Evolutionary conservation across 352 stramenopile genomes (phyloP).

Genomic region (Peronosclerospora sorghi): DNA sequence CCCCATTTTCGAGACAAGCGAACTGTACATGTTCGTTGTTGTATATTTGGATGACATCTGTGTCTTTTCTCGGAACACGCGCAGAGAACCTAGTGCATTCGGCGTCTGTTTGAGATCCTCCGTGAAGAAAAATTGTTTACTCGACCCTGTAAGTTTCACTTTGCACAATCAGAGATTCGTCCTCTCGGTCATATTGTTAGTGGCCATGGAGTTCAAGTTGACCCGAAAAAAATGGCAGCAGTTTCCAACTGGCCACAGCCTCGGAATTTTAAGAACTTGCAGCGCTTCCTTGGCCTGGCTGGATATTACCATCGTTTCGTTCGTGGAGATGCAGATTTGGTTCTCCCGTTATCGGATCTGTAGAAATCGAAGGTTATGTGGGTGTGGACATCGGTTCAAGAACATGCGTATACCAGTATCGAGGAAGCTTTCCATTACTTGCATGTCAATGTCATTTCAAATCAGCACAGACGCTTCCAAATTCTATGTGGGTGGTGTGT

Average conservation of each 20-base stretch:
- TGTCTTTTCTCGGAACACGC: too few relatives aligned
- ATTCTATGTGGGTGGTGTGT: constrained; percentile 4
- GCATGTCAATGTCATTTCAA: constrained; percentile 14
- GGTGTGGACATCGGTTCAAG: constrained; percentile 7
- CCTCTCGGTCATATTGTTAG: background rate
- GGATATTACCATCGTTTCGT: constrained; percentile 26
- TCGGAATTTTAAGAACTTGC: background rate
- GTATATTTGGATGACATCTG: background rate
- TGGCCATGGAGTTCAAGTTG: constrained; percentile 9
- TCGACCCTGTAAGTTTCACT: background rate
- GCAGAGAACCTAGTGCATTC: background rate
- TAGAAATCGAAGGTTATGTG: constrained; percentile 17
- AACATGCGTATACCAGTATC: constrained; percentile 7
- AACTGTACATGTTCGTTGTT: background rate
- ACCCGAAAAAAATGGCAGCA: constrained; percentile 12
- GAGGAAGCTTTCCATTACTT: constrained; percentile 13
- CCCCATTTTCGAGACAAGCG: background rate
- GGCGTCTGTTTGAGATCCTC: background rate
- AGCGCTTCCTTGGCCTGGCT: constrained; percentile 11
- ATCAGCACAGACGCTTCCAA: constrained; percentile 22
- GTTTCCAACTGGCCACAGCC: constrained; percentile 17
- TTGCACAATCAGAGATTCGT: background rate
- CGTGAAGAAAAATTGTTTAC: background rate
- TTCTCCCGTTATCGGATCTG: constrained; percentile 7
- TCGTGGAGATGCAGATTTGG: constrained; percentile 8